Evolutionary conservation across 371 early-diverging fungal genomes (phyloP).

Genomic region (Mucor sp.): DNA sequence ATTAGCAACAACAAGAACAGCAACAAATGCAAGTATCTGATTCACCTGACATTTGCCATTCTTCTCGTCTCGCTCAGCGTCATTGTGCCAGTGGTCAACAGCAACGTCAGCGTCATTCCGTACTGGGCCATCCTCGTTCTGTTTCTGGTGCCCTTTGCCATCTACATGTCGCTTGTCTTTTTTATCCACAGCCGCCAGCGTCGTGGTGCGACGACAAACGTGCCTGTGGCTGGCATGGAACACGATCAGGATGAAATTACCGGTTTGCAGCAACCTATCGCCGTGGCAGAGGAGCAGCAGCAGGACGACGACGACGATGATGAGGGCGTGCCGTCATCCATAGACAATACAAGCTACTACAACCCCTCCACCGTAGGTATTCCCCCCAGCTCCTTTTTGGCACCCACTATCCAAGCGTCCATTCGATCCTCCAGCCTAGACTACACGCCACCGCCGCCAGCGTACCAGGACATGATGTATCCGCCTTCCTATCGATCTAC

Average conservation of each 20-base stretch:
- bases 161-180: neutral
- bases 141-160: neutral
- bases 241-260: conserved; percentile 11
- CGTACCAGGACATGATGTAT: conserved; percentile 18
- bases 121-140: conserved; percentile 8
- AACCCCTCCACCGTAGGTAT: conserved; percentile 18
- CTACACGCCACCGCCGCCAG: conserved; percentile 17
- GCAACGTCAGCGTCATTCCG: neutral
- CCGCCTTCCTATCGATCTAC: conserved; percentile 23
- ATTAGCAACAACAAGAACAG: neutral
- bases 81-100: conserved; percentile 1
- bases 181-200: no score
- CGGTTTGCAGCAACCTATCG: conserved; percentile 1
- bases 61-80: neutral
- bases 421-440: conserved; percentile 20
- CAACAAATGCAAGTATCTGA: neutral
- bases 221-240: conserved; percentile 1
- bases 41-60: neutral
- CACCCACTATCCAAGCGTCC: conserved; percentile 8
- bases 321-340: neutral
- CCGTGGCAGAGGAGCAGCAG: neutral
- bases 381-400: conserved; percentile 18
- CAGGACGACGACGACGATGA: neutral
- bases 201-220: neutral
- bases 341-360: neutral